Evolutionary conservation across 345 rosid species (phyloP).

Genomic region (Leavenworthia alabamica): DNA sequence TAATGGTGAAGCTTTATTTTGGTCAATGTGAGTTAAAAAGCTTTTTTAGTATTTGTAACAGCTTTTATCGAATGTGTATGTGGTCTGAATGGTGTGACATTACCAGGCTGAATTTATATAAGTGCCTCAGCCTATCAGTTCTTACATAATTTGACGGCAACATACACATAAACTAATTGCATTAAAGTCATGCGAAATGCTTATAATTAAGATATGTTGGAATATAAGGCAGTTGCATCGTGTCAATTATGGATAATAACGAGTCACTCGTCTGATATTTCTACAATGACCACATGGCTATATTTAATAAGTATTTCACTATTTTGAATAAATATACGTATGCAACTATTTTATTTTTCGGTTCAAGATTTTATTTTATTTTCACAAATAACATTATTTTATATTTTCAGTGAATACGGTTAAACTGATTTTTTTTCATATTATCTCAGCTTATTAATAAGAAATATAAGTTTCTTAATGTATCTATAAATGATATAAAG

Average conservation of each 20-base stretch:
- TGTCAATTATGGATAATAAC: constrained; percentile 5
- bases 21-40: too few relatives aligned
- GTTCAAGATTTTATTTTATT: not conserved
- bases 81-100: not conserved
- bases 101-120: not conserved
- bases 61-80: not conserved
- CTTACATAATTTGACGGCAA: not conserved
- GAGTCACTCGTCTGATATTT: constrained; percentile 1
- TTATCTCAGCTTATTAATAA: too few relatives aligned
- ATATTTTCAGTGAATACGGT: too few relatives aligned
- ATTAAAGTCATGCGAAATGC: not conserved
- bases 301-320: too few relatives aligned
- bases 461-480: too few relatives aligned
- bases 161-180: not conserved
- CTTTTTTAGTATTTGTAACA: too few relatives aligned
- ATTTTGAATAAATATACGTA: not conserved
- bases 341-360: not conserved
- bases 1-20: not conserved
- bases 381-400: too few relatives aligned
- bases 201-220: constrained; percentile 5
- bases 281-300: constrained; percentile 13
- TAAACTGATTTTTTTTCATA: too few relatives aligned
- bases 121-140: not conserved
- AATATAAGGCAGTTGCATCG: not conserved
- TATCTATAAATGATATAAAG: too few relatives aligned